Percentiles rank a stretch among this genome's conserved stretches.
phyloP scores from a whole-genome alignment of 2,329 filamentous ascomycete species.

The Calonectria ilicicola region DNA sequence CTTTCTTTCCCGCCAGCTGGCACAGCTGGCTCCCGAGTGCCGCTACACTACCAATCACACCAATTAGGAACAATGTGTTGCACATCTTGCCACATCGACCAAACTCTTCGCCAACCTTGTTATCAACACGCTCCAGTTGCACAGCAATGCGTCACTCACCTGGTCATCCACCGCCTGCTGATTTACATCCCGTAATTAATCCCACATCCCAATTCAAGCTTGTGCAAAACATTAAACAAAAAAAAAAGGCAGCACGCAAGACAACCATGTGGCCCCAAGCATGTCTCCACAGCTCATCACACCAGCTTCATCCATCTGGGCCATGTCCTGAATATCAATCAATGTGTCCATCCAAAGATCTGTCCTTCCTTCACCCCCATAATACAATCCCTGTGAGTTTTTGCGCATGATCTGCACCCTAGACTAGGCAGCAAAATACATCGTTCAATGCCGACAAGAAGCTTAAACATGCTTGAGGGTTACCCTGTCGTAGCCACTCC shows the following conservation, averaged over 20 bases:
- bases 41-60: background rate
- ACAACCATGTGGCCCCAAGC: background rate
- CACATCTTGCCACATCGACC: background rate
- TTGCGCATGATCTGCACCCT: background rate
- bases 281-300: background rate
- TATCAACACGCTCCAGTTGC: background rate
- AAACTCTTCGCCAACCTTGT: slow-evolving; percentile 2
- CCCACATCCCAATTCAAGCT: background rate
- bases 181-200: background rate
- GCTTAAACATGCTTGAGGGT: background rate
- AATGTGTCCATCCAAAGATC: background rate
- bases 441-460: background rate
- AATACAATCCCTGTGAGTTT: background rate
- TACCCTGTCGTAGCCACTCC: background rate
- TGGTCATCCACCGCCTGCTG: background rate
- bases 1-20: background rate
- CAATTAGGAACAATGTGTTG: background rate
- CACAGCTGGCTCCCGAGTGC: background rate
- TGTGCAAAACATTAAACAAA: background rate
- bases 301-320: background rate
- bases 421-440: background rate
- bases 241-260: background rate
- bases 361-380: background rate
- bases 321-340: background rate
- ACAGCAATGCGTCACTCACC: background rate